Conservation (phyloP, 371 early-diverging fungal genomes). For the Rhizopus sp. region DNA sequence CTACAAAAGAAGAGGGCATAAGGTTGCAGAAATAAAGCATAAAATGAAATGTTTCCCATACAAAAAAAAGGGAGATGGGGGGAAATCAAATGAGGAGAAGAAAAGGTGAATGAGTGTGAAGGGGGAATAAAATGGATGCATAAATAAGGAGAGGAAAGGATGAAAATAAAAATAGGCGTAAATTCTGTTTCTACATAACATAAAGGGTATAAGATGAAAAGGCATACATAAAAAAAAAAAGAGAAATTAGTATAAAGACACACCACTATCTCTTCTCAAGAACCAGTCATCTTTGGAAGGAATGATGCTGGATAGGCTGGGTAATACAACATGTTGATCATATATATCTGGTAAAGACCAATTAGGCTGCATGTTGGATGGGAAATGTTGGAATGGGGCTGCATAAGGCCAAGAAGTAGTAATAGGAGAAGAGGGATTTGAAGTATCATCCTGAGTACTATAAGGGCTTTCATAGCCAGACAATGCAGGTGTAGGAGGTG, state of each 20-base stretch:
- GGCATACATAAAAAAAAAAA: slow-evolving; percentile 1
- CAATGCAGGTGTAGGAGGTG: slow-evolving; percentile 27
- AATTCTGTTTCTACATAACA: background rate
- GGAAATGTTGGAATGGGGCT: slow-evolving; percentile 9
- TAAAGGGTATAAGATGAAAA: slow-evolving; percentile 6
- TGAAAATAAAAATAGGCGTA: background rate
- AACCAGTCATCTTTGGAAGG: slow-evolving; percentile 16
- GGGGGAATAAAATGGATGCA: background rate
- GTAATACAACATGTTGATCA: slow-evolving; percentile 26
- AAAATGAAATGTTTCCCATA: no score
- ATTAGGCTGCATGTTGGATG: slow-evolving; percentile 6
- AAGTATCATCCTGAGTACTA: slow-evolving; percentile 26
- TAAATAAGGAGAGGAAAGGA: background rate
- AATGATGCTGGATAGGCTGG: slow-evolving; percentile 29
- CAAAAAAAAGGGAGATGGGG: no score
- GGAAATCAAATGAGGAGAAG: no score
- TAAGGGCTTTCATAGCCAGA: slow-evolving; percentile 29
- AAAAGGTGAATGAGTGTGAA: background rate
- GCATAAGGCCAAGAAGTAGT: slow-evolving; percentile 27
- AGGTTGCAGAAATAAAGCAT: no score
- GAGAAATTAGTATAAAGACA: slow-evolving; percentile 15
- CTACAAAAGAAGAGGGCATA: no score
- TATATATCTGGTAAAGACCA: slow-evolving; percentile 16
- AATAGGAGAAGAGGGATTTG: slow-evolving; percentile 36
- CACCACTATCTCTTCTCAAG: slow-evolving; percentile 28